phyloP scores from a whole-genome alignment of 148 eudicot species.

The Chenopodium berlandieri region DNA sequence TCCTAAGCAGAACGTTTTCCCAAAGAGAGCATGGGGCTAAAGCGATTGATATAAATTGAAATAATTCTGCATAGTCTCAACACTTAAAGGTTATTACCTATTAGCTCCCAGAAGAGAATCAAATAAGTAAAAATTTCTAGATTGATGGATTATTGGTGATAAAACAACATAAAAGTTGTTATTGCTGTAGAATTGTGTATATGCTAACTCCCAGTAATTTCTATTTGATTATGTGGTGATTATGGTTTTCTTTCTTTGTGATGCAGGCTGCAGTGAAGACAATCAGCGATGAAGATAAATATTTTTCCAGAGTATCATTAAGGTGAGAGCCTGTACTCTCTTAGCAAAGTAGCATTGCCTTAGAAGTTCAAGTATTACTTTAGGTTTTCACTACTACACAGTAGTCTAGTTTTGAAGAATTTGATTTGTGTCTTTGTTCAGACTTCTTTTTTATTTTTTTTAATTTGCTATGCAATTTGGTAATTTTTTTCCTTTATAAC shows the following conservation, averaged over 20 bases:
- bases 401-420: constrained; percentile 14
- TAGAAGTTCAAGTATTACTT: background rate
- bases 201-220: background rate
- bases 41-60: background rate
- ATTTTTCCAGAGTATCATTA: constrained; percentile 84
- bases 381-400: background rate
- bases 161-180: background rate
- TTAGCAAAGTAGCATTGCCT: no score
- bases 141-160: background rate
- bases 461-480: background rate
- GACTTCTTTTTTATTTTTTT: background rate
- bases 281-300: constrained; percentile 84
- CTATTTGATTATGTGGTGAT: background rate
- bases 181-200: background rate
- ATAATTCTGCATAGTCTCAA: background rate
- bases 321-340: constrained; percentile 45
- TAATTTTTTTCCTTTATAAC: background rate
- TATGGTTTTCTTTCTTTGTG: constrained; percentile 21
- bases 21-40: background rate
- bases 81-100: no score
- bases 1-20: no score
- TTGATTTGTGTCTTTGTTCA: background rate
- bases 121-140: background rate
- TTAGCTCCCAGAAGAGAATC: background rate
- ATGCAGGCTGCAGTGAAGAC: constrained; percentile 93